Conservation (phyloP, 2,329 filamentous ascomycete species). For the Neofusicoccum sp. region DNA sequence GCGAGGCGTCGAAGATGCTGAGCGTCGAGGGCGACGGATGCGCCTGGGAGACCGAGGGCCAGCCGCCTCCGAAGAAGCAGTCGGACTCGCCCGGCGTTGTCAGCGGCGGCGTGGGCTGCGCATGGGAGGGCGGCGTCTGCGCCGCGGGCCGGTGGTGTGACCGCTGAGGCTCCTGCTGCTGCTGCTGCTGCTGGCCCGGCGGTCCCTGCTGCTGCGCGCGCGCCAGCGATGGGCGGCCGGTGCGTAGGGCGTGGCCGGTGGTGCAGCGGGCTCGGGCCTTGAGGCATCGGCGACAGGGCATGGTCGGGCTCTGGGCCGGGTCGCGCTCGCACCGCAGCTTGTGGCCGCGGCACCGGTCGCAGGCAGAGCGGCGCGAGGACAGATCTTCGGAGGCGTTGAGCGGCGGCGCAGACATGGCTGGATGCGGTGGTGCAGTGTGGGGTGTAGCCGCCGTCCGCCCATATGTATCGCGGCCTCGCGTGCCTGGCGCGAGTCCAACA, state of each 20-base stretch:
- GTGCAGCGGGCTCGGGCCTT: neutral
- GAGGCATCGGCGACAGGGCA: neutral
- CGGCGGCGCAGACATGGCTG: neutral
- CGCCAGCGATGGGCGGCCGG: neutral
- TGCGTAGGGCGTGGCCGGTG: neutral
- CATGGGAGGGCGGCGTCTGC: neutral
- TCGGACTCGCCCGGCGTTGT: neutral
- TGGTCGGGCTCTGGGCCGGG: neutral
- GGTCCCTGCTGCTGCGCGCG: neutral
- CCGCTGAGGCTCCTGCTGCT: too few relatives aligned
- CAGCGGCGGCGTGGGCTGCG: neutral
- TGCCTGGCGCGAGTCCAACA: too few relatives aligned
- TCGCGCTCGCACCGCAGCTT: neutral
- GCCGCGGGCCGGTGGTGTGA: too few relatives aligned
- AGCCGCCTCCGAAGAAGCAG: neutral
- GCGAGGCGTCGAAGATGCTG: too few relatives aligned
- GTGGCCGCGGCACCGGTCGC: neutral
- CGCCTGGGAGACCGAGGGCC: neutral
- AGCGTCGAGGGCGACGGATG: neutral
- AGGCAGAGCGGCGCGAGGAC: neutral
- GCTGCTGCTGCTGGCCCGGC: neutral
- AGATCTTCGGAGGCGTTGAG: neutral
- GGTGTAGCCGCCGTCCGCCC: too few relatives aligned
- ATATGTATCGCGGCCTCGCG: too few relatives aligned
- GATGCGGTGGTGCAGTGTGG: too few relatives aligned